phyloP scores from a whole-genome alignment of 495 filamentous ascomycete genomes.

The Aspergillus nidulans region DNA sequence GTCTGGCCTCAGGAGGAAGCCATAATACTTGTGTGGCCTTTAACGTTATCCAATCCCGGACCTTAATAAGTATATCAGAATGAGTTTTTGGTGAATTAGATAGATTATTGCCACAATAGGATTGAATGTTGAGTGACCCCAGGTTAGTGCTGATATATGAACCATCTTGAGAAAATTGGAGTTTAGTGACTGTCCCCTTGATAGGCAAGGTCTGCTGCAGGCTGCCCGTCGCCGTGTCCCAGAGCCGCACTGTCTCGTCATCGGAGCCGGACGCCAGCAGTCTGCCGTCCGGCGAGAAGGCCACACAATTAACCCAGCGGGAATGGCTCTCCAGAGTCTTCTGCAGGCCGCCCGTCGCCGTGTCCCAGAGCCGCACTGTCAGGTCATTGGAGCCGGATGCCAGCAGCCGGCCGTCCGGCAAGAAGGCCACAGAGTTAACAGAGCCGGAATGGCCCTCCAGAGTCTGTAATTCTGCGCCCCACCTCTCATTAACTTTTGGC shows the following conservation, averaged over 20 bases:
- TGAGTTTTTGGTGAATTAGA: not conserved
- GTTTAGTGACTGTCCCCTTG: not conserved
- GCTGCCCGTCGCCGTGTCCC: conserved; percentile 18
- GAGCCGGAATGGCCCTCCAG: not conserved
- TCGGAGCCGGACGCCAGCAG: conserved; percentile 23
- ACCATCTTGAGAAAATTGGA: not conserved
- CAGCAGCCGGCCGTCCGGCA: not conserved
- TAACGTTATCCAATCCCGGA: not conserved
- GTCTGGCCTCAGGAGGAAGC: not conserved
- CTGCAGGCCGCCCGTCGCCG: conserved; percentile 8
- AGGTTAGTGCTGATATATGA: not conserved
- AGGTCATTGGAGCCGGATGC: conserved; percentile 12
- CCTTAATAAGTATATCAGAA: not conserved
- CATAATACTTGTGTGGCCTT: not conserved
- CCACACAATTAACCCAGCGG: conserved; percentile 17
- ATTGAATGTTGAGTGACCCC: not conserved
- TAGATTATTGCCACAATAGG: not conserved
- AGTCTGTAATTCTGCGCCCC: not conserved
- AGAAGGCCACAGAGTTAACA: not conserved
- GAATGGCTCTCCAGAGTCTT: conserved; percentile 21
- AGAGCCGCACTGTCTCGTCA: conserved; percentile 18
- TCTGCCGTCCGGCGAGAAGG: conserved; percentile 35
- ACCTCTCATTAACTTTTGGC: not conserved
- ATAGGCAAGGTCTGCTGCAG: no score
- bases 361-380: conserved; percentile 33